Conservation (phyloP, 495 filamentous ascomycete genomes). For the Xanthoparmelia taractica region DNA sequence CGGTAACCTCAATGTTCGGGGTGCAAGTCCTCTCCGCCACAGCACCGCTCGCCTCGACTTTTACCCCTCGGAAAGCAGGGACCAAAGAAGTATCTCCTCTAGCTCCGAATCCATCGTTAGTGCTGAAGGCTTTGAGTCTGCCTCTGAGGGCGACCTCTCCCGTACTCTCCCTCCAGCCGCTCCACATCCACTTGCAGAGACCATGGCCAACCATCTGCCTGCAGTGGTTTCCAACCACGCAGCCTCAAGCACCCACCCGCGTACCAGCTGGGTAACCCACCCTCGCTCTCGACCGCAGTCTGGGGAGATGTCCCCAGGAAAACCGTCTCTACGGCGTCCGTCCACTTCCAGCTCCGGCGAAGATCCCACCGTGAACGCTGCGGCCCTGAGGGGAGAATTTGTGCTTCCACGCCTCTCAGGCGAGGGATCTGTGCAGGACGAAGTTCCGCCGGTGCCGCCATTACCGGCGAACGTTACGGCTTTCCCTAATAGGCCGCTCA, state of each 20-base stretch:
- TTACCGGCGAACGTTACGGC: constrained; percentile 20
- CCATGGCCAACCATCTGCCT: constrained; percentile 1
- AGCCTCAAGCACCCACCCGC: constrained; percentile 19
- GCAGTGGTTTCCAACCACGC: constrained; percentile 8
- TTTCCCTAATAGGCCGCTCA: constrained; percentile 4
- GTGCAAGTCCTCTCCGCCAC: constrained; percentile 33
- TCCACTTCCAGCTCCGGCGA: constrained; percentile 41
- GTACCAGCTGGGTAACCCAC: constrained; percentile 16
- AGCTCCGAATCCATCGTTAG: constrained; percentile 54
- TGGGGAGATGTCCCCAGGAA: constrained; percentile 14
- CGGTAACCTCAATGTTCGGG: constrained; percentile 32
- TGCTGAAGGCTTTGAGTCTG: constrained; percentile 26
- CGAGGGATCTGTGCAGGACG: constrained; percentile 17
- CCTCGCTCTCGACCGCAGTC: constrained; percentile 21
- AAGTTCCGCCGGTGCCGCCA: constrained; percentile 27
- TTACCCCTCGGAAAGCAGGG: neutral
- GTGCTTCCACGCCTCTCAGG: constrained; percentile 17
- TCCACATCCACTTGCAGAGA: constrained; percentile 14
- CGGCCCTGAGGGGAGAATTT: constrained; percentile 25
- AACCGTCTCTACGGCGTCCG: constrained; percentile 40
- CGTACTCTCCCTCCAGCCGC: constrained; percentile 15
- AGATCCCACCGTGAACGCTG: constrained; percentile 26
- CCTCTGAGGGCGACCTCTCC: constrained; percentile 24
- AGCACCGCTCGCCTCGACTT: constrained; percentile 20
- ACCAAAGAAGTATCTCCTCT: constrained; percentile 21